Evolutionary conservation across 83 land plant genomes (phyloP).

Genomic region (Diphasiastrum complanatum): DNA sequence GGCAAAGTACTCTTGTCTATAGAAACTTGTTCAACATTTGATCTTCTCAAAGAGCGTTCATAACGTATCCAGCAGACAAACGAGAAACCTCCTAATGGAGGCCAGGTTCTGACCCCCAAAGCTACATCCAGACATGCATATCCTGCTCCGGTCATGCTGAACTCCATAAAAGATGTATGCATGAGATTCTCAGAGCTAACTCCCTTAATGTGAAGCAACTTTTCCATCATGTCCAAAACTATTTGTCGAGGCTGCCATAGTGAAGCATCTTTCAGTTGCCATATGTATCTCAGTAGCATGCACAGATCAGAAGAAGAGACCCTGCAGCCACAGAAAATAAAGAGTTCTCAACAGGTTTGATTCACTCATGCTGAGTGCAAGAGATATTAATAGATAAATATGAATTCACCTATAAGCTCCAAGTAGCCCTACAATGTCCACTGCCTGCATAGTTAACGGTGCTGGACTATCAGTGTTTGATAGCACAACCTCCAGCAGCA

Average conservation of each 20-base stretch:
- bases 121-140: conserved; percentile 86
- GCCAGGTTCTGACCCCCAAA: conserved; percentile 93
- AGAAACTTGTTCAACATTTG: conserved; percentile 13
- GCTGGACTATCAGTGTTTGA: too few species aligned
- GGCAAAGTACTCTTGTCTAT: conserved; percentile 17
- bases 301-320: conserved; percentile 81
- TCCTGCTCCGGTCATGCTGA: conserved; percentile 67
- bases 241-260: conserved; percentile 50
- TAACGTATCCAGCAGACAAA: conserved; percentile 92
- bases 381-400: too few species aligned
- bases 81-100: conserved; percentile 93
- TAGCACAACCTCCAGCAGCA: too few species aligned
- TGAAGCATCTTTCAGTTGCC: conserved; percentile 47
- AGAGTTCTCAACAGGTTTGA: too few species aligned
- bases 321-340: conserved; percentile 36
- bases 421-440: too few species aligned
- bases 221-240: conserved; percentile 74
- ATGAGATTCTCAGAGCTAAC: conserved; percentile 54
- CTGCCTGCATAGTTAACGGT: too few species aligned
- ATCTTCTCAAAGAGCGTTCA: conserved; percentile 21
- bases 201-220: conserved; percentile 57
- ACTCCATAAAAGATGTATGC: conserved; percentile 74
- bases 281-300: conserved; percentile 53
- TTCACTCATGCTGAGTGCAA: too few species aligned
- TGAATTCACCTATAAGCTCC: too few species aligned